Base-by-base conservation (phyloP, 345 rosid genomes). In the Lepidium sativum region DNA sequence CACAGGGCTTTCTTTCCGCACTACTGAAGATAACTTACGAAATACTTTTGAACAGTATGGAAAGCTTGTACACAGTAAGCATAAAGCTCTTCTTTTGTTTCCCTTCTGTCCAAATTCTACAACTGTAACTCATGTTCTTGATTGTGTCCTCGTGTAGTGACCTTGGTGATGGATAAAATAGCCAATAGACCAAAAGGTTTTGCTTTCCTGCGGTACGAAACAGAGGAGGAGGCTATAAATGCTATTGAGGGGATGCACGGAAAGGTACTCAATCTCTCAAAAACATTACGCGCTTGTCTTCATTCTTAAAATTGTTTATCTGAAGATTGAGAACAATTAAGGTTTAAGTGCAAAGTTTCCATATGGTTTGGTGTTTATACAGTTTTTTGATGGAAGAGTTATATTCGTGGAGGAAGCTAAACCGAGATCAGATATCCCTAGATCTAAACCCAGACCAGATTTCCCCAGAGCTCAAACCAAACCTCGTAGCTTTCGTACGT, bases 191-290 rank as follows among this genome's bases (percentile, higher is more conserved):
- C 88, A 3, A 85, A 84, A 73, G 95, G 92, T 3, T 90, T 87
- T 75, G 97, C 95, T 14, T 89, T 89, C 63, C 61, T 89, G 17
- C 76, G 80, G 16, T 89, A 89, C 60, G 79, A 80, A 35, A 82
- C 85, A 11, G 89, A 82, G 77, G 95, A 87, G 57, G 91, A 87
- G 68, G 82, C 95, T 9, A 78, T 35, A 21, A 83, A 80, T 29
- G 97, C 95, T 56, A 79, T 87, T 31, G 66, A 86, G 65, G 97
- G 91, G 73, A 89, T 89, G 95, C 95, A 89, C 43, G 91, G 95
- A 43, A 86, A 87, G 97, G 97, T 86, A 75, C 67, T 10, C 1
- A 23, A 1, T 4, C 29, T 25, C 50, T 70, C 35, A 4, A 52
- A n/a, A n/a, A n/a, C 54, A 52, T 25, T 9, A 33, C 20, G 20